phyloP scores from a whole-genome alignment of 169 alveolate species.

The Plasmodium chabaudi region DNA sequence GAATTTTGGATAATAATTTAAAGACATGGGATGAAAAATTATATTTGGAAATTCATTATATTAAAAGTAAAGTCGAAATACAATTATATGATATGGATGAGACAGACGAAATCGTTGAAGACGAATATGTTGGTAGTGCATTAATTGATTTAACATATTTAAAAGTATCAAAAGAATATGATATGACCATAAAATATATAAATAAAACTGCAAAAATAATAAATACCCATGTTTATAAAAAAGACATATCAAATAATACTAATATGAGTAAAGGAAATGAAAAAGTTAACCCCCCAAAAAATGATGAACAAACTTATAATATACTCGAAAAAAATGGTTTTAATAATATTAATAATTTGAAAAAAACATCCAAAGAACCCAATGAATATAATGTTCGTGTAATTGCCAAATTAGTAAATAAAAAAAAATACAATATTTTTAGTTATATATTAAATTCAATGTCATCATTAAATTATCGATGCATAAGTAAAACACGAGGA shows the following conservation, averaged over 20 bases:
- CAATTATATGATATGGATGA: conserved; percentile 73
- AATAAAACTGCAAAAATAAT: conserved; percentile 30
- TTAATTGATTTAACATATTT: conserved; percentile 35
- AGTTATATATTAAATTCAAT: conserved; percentile 26
- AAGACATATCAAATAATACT: background rate
- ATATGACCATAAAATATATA: conserved; percentile 43
- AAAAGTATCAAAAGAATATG: conserved; percentile 47
- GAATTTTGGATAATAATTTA: conserved; percentile 33
- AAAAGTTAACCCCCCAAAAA: background rate
- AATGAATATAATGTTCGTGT: conserved; percentile 66
- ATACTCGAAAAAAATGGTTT: background rate
- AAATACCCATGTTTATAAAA: conserved; percentile 29
- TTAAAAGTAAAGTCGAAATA: conserved; percentile 65
- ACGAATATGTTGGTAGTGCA: conserved; percentile 77
- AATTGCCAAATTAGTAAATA: conserved; percentile 36
- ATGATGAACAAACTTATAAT: background rate
- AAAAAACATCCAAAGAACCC: background rate
- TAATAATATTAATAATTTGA: background rate
- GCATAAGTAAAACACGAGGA: conserved; percentile 13
- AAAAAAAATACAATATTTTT: conserved; percentile 24
- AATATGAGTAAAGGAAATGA: background rate
- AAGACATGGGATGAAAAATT: conserved; percentile 71
- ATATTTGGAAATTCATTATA: conserved; percentile 72
- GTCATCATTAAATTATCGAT: conserved; percentile 39
- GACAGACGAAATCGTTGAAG: conserved; percentile 74